Percentiles rank a stretch among this genome's conserved stretches.
These are phyloP conservation scores for Asterella californica DNA, from an alignment of 225 moss, liverwort and hornwort species.

Conservation along the genomic window DNA sequence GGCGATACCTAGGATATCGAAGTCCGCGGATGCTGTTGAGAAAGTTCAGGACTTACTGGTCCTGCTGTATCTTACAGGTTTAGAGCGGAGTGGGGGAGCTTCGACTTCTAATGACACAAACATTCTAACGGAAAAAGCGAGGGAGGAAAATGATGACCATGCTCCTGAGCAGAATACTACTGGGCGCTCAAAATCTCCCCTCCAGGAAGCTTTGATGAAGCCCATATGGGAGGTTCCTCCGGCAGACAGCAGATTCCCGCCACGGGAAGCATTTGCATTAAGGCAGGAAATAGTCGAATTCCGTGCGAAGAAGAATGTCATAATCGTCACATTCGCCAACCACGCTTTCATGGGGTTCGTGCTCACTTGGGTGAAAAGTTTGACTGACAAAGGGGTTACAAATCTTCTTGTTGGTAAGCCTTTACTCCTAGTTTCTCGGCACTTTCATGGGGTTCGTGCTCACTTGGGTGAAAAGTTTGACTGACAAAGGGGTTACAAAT, in stretches of 20 bases:
- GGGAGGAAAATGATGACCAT: background rate
- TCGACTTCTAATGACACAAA: background rate
- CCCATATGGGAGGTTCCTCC: constrained; percentile 82
- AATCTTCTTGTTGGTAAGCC: constrained; percentile 80
- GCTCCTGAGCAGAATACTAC: background rate
- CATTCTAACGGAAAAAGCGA: background rate
- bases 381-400: constrained; percentile 67
- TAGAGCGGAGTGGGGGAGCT: background rate
- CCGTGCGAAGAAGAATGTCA: constrained; percentile 75
- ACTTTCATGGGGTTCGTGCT: constrained; percentile 87
- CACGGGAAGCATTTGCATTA: constrained; percentile 64
- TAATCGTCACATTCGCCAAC: constrained; percentile 91
- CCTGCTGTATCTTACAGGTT: background rate
- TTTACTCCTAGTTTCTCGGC: background rate
- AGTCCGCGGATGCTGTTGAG: background rate
- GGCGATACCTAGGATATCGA: background rate
- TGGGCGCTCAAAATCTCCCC: constrained; percentile 13
- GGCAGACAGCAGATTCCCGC: constrained; percentile 58
- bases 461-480: constrained; percentile 88
- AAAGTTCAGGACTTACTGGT: background rate
- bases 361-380: constrained; percentile 81
- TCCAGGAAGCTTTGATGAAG: constrained; percentile 45
- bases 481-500: constrained; percentile 66
- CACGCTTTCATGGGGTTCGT: constrained; percentile 86
- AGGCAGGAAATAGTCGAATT: constrained; percentile 79